Evolutionary conservation across 2,329 filamentous ascomycete species (phyloP).

Genomic region (Neofusicoccum sp.): DNA sequence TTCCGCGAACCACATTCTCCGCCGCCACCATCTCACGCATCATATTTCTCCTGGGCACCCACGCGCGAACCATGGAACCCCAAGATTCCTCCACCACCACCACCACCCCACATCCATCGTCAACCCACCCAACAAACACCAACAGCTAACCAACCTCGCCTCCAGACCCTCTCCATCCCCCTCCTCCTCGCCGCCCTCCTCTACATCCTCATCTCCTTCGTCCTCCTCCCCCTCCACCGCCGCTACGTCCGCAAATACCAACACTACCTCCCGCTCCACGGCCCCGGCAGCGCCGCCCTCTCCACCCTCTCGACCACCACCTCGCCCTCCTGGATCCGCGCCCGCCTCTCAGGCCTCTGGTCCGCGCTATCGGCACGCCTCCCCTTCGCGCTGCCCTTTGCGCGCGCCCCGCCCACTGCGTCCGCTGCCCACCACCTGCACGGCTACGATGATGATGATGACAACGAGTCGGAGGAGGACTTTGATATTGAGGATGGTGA

Average conservation of each 20-base stretch:
- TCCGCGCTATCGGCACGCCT: conserved; percentile 1
- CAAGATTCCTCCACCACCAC: not conserved
- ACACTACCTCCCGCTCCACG: conserved; percentile 44
- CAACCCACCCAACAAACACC: not conserved
- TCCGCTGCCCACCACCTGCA: not conserved
- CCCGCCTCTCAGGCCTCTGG: conserved; percentile 29
- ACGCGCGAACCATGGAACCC: not conserved
- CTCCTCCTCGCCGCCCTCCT: conserved; percentile 43
- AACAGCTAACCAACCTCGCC: conserved; percentile 4
- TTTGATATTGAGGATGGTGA: conserved; percentile 43
- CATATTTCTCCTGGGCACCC: not conserved
- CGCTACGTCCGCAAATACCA: conserved; percentile 45
- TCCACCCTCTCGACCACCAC: conserved; percentile 28
- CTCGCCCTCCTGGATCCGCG: conserved; percentile 27
- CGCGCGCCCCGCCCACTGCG: not conserved
- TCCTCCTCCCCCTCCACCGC: conserved; percentile 45
- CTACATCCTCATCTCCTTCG: conserved; percentile 42
- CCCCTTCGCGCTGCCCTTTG: conserved; percentile 8
- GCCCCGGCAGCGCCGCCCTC: not conserved
- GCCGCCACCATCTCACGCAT: not conserved
- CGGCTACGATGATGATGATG: conserved; percentile 11
- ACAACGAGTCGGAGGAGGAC: conserved; percentile 19
- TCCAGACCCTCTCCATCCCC: conserved; percentile 46
- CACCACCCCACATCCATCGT: not conserved
- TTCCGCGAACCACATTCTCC: not conserved